Percentiles rank a stretch among this genome's conserved stretches.
phyloP scores from a whole-genome alignment of 2,329 filamentous ascomycete species.

The Dactylellina parvicollis region DNA sequence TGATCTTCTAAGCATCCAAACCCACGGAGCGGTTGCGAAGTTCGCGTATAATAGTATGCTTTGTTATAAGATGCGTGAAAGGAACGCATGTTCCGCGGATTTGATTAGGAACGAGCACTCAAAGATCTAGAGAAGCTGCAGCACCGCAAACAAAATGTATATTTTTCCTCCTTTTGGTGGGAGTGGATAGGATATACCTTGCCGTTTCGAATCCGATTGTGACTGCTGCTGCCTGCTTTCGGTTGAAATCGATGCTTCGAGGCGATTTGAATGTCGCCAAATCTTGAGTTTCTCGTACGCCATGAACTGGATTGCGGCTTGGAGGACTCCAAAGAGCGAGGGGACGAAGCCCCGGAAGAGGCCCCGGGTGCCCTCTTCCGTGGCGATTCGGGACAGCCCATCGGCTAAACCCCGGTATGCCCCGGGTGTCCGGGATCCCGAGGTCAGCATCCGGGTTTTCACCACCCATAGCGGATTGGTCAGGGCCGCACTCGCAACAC shows the following conservation, averaged over 20 bases:
- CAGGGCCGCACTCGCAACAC: conserved; percentile 72
- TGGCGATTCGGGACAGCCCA: conserved; percentile 74
- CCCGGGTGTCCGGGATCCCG: conserved; percentile 74
- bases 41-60: conserved; percentile 15
- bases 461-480: conserved; percentile 99
- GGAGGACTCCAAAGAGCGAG: conserved; percentile 83
- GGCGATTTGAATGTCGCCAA: conserved; percentile 53
- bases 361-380: conserved; percentile 76
- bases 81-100: conserved; percentile 12
- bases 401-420: conserved; percentile 82
- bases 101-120: background rate
- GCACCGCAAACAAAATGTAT: background rate
- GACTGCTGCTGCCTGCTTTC: conserved; percentile 36
- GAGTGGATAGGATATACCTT: conserved; percentile 32
- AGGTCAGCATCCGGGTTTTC: conserved; percentile 95
- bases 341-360: conserved; percentile 90
- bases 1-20: conserved; percentile 47
- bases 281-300: conserved; percentile 82
- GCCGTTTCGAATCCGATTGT: conserved; percentile 22
- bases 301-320: conserved; percentile 94
- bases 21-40: conserved; percentile 13
- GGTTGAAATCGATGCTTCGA: conserved; percentile 23
- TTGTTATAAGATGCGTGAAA: conserved; percentile 34
- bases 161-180: background rate
- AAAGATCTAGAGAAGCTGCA: background rate